A percentile compares a stretch with the other conserved stretches of the same genome.
phyloP scores from a whole-genome alignment of 306 rosid species.

The Cyclanthera cordifolia region DNA sequence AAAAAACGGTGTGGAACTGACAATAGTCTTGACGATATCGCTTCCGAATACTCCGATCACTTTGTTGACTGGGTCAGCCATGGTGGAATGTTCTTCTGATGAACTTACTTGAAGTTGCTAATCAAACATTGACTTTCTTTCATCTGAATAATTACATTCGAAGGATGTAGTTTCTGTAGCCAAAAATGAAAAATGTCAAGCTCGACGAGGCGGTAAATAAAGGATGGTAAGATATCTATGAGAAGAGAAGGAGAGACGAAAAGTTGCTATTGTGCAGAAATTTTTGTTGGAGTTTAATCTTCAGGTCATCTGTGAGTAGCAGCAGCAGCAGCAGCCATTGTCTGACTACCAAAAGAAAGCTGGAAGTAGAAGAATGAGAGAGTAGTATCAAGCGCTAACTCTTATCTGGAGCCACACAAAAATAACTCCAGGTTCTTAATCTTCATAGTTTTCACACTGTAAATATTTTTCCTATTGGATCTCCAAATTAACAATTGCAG shows the following conservation, averaged over 20 bases:
- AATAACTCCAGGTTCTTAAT: conserved; percentile 13
- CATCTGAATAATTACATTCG: conserved; percentile 27
- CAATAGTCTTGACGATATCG: conserved; percentile 14
- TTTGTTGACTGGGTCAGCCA: conserved; percentile 36
- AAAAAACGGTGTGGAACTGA: conserved; percentile 23
- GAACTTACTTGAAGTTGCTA: conserved; percentile 8
- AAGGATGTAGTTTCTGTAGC: conserved; percentile 41
- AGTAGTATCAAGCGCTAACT: conserved; percentile 7
- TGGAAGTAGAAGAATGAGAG: conserved; percentile 8
- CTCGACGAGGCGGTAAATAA: conserved; percentile 26
- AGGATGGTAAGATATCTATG: conserved; percentile 15
- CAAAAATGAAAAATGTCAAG: neutral
- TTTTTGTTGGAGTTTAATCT: conserved; percentile 14
- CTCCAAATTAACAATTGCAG: conserved; percentile 11
- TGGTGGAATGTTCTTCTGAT: conserved; percentile 30
- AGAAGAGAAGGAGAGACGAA: neutral
- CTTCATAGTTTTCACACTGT: conserved; percentile 11
- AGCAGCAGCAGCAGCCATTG: conserved; percentile 1
- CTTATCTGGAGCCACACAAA: conserved; percentile 11
- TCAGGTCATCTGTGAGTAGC: conserved; percentile 12
- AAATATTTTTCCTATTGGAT: conserved; percentile 9
- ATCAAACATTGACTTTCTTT: conserved; percentile 11
- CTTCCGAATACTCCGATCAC: conserved; percentile 19
- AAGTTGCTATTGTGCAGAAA: conserved; percentile 12
- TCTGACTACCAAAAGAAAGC: neutral